A percentile compares a stretch with the other conserved stretches of the same genome.
Conservation (phyloP, 768 basidiomycete species). For the Mrakia hoshinonis region DNA sequence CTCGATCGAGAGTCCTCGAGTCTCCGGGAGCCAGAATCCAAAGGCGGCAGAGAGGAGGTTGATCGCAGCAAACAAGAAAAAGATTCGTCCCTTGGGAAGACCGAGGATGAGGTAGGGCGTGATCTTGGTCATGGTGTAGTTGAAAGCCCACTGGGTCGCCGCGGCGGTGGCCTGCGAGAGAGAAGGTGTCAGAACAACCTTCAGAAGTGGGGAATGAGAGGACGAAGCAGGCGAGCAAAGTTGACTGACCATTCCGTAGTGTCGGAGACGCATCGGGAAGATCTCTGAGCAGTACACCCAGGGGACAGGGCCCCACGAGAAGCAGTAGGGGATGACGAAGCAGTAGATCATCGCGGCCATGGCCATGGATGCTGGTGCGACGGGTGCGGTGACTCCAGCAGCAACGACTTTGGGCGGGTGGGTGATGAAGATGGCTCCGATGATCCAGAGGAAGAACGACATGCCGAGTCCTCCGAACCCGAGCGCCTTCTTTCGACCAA, state of each 20-base stretch:
- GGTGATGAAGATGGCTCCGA: constrained; percentile 22
- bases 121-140: constrained; percentile 22
- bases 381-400: neutral
- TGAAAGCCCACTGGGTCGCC: constrained; percentile 27
- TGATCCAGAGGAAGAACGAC: constrained; percentile 23
- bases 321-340: constrained; percentile 29
- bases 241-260: constrained; percentile 18
- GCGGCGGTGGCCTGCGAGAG: constrained; percentile 10
- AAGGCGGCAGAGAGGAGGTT: constrained; percentile 25
- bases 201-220: no score
- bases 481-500: constrained; percentile 29
- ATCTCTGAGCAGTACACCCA: constrained; percentile 30
- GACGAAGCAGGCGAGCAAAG: no score
- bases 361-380: neutral
- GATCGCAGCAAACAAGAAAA: constrained; percentile 19
- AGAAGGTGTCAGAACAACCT: neutral
- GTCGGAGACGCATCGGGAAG: constrained; percentile 20
- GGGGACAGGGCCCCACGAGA: constrained; percentile 20
- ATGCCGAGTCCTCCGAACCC: constrained; percentile 22
- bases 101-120: constrained; percentile 25
- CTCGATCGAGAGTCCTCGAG: constrained; percentile 10
- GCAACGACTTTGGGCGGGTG: constrained; percentile 7
- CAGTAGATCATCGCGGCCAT: constrained; percentile 23
- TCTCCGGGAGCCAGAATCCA: constrained; percentile 26
- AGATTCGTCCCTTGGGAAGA: constrained; percentile 25